Conservation (phyloP, 768 basidiomycete genomes). For the Serendipita vermifera region DNA sequence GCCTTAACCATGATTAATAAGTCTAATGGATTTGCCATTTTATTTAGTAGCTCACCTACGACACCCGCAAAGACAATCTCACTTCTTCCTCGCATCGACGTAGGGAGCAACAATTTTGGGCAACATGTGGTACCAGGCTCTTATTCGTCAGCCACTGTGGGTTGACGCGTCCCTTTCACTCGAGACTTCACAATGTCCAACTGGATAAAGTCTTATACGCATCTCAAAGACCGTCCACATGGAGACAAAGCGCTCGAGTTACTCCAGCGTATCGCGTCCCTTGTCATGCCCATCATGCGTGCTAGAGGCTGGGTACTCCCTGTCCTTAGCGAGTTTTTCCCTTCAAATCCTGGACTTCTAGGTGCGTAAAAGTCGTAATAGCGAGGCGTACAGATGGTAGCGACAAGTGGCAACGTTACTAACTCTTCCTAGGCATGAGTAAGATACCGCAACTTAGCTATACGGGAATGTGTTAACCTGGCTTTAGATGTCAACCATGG, state of each 20-base stretch:
- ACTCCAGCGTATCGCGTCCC: constrained; percentile 54
- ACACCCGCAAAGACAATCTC: background rate
- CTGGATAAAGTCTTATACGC: constrained; percentile 44
- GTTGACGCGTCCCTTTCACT: background rate
- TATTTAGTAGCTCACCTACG: background rate
- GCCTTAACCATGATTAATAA: background rate
- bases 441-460: too few relatives aligned
- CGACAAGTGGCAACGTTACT: background rate
- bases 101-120: too few relatives aligned
- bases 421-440: constrained; percentile 16
- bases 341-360: constrained; percentile 53
- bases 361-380: constrained; percentile 48
- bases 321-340: constrained; percentile 78
- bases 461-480: background rate
- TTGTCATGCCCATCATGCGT: constrained; percentile 91
- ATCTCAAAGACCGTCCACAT: constrained; percentile 54
- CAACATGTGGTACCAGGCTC: background rate
- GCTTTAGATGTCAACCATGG: constrained; percentile 61
- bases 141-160: background rate
- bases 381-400: too few relatives aligned
- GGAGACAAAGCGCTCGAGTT: constrained; percentile 54
- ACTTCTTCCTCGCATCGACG: background rate
- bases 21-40: too few relatives aligned
- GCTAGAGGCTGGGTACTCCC: constrained; percentile 70
- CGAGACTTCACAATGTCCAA: background rate